Evolutionary conservation across 2,329 filamentous ascomycete genomes (phyloP), one percentile per base, ranked within the genome.

Genomic region (Xylariaceae sp.): DNA sequence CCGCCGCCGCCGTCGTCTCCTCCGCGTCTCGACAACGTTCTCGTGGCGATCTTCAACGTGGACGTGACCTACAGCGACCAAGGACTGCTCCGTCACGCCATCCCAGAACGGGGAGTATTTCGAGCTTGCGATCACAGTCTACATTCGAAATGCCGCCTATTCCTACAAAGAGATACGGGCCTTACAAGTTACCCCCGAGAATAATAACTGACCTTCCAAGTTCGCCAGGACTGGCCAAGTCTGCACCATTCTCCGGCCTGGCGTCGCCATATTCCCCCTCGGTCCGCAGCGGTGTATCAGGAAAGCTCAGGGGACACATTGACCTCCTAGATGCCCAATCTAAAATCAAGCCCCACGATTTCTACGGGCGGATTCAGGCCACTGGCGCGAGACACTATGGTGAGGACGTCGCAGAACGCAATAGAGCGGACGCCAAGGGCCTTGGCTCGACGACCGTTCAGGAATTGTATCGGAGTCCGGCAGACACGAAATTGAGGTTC

Each of bases 401-500:
- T n/a, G 84, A 87, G 64, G 83, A 85, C 64, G 81, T 86, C 1
- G 83, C 81, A 1, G 81, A 85, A 59, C 74, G 84, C 35, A 86
- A 86, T 57, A 71, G 82, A 45, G 68, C 66, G 3, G 65, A 71
- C 1, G 57, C 67, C 37, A 61, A 72, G 6, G 31, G 42, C 50
- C 57, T 73, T 4, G 61, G 67, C 6, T 72, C 71, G 2, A 53
- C 64, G 8, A 69, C 68, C 8, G 69, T 71, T 0, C 67, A 68
- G 30, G 68, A 69, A 2, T 74, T 72, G 32, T 73, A 75, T 57
- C 62, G 70, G 7, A 59, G 56, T 9, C 32, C 44, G 3, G 35
- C 8, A 27, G 40, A 42, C 26, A 27, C 47, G 37, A 51, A 31
- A 37, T 31, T 29, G 34, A 44, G 58, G 35, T 56, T 55, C 12